Conservation (phyloP, 1,284 basidiomycete genomes). For the Heterobasidion occidentale region DNA sequence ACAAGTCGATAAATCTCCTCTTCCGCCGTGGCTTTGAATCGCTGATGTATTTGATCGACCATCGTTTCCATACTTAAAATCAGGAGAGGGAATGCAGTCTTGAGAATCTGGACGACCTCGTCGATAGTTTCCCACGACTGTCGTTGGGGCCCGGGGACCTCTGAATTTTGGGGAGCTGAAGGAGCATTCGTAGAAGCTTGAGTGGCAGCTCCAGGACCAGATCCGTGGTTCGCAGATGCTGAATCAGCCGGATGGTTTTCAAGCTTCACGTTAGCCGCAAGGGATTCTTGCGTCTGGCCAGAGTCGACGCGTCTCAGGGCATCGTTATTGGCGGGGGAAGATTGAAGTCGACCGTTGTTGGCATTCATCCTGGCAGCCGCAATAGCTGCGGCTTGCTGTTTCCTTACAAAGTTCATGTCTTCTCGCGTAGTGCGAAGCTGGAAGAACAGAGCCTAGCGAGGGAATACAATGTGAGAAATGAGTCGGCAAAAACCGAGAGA, state of each 20-base stretch:
- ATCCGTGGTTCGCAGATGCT: neutral
- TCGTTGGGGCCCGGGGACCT: slow-evolving; percentile 36
- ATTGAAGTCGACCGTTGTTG: neutral
- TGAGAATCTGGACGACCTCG: slow-evolving; percentile 90
- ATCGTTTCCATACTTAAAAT: slow-evolving; percentile 96
- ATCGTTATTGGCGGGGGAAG: slow-evolving; percentile 2
- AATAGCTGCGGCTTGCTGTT: slow-evolving; percentile 21
- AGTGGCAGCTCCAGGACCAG: neutral
- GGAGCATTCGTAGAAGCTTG: neutral
- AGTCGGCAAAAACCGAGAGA: slow-evolving; percentile 3
- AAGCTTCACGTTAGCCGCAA: neutral
- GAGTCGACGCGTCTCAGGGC: slow-evolving; percentile 3
- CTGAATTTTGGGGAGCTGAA: slow-evolving; percentile 15
- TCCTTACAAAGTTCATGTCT: slow-evolving; percentile 63
- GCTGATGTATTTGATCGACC: slow-evolving; percentile 89
- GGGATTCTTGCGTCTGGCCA: neutral
- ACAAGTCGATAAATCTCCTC: slow-evolving; percentile 95
- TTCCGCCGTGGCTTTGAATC: slow-evolving; percentile 89
- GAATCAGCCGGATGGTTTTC: neutral
- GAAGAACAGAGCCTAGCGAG: slow-evolving; percentile 85
- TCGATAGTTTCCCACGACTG: slow-evolving; percentile 91
- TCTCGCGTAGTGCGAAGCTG: slow-evolving; percentile 88
- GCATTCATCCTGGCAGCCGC: slow-evolving; percentile 1
- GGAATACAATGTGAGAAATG: slow-evolving; percentile 8
- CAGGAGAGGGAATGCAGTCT: slow-evolving; percentile 94